Conservation (phyloP, 768 basidiomycete species). For the Mycena rebaudengoi region DNA sequence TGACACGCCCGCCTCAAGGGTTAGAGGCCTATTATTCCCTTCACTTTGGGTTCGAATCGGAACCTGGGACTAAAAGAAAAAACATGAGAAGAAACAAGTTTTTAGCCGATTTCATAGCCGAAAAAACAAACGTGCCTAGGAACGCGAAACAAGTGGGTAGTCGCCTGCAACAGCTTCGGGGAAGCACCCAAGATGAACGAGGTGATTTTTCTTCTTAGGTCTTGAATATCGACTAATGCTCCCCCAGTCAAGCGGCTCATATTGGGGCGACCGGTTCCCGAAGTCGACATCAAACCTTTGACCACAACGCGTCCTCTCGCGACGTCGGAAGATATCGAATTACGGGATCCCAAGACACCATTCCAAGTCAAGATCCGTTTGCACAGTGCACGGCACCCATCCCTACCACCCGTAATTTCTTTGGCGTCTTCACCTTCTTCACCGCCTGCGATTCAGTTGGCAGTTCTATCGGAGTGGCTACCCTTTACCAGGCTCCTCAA, state of each 20-base stretch:
- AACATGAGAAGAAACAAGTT: background rate
- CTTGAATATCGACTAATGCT: background rate
- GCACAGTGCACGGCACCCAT: background rate
- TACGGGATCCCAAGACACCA: too few relatives aligned
- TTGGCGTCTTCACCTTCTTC: background rate
- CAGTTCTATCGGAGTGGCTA: background rate
- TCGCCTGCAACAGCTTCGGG: constrained; percentile 12
- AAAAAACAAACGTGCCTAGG: background rate
- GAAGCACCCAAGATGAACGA: background rate
- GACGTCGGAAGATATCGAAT: too few relatives aligned
- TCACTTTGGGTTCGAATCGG: background rate
- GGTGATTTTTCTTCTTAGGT: background rate
- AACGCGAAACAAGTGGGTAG: constrained; percentile 11
- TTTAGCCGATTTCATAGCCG: background rate
- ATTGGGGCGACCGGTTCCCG: background rate
- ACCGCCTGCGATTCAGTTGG: background rate
- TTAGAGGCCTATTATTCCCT: background rate
- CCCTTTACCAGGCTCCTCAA: background rate
- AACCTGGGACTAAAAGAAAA: background rate
- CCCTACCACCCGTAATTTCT: background rate
- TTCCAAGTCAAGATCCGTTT: background rate
- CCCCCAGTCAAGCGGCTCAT: background rate
- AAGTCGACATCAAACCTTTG: background rate
- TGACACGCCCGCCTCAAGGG: too few relatives aligned
- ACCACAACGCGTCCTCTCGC: background rate